Percentiles rank a stretch among this genome's conserved stretches.
phyloP scores from a whole-genome alignment of 441 rosid genomes.

The Capsella rubella region DNA sequence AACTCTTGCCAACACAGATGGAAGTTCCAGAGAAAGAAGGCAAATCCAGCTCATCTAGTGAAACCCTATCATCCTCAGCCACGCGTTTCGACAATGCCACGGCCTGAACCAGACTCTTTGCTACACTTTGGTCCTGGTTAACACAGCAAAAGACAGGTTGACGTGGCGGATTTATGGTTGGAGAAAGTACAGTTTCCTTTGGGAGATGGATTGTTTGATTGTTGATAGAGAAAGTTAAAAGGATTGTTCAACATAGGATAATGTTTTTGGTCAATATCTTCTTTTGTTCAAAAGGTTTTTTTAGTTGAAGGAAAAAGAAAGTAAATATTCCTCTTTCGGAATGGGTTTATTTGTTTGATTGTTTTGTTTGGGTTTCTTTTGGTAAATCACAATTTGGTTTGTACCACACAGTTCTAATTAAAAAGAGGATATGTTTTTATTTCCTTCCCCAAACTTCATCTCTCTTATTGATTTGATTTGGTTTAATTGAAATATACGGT shows the following conservation, averaged over 20 bases:
- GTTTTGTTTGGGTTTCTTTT: conserved; percentile 28
- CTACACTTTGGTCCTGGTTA: conserved; percentile 5
- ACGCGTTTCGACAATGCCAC: conserved; percentile 3
- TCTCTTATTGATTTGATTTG: neutral
- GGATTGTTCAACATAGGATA: conserved; percentile 14
- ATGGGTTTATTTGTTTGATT: conserved; percentile 6
- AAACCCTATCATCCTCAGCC: neutral
- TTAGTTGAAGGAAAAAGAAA: conserved; percentile 4
- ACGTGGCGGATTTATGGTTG: conserved; percentile 10
- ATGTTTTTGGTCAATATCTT: conserved; percentile 21
- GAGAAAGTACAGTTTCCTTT: conserved; percentile 17
- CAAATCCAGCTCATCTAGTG: conserved; percentile 36
- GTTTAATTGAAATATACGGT: conserved; percentile 14
- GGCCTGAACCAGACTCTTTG: conserved; percentile 30
- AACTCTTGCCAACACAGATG: conserved; percentile 67
- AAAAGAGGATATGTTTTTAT: neutral
- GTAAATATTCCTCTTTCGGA: conserved; percentile 18
- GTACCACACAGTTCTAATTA: neutral
- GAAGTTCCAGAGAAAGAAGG: conserved; percentile 66
- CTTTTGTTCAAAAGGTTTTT: conserved; percentile 3
- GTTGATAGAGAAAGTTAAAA: conserved; percentile 29
- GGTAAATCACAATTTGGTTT: conserved; percentile 21
- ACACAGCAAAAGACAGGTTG: conserved; percentile 3
- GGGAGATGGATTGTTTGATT: conserved; percentile 23
- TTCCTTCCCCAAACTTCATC: neutral